phyloP scores from a whole-genome alignment of 306 rosid species.

The Quercus bicolor region DNA sequence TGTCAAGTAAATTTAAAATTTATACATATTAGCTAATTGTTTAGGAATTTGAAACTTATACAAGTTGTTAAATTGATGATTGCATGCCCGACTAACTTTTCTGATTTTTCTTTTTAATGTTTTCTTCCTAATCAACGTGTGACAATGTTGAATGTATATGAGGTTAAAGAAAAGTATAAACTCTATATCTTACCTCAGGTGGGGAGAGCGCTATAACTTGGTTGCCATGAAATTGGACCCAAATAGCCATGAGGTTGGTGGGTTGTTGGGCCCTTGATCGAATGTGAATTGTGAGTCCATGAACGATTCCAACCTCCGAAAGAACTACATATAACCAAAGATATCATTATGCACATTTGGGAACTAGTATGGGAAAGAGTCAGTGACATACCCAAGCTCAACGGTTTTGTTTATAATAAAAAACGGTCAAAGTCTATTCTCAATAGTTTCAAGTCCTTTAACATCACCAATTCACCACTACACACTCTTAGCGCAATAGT shows the following conservation, averaged over 20 bases:
- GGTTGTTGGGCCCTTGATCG: slow-evolving; percentile 7
- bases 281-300: slow-evolving; percentile 3
- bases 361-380: too few relatives aligned
- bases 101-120: neutral
- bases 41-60: neutral
- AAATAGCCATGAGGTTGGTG: slow-evolving; percentile 5
- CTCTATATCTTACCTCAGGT: slow-evolving; percentile 26
- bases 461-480: too few relatives aligned
- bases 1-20: too few relatives aligned
- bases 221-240: slow-evolving; percentile 29
- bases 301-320: neutral
- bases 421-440: too few relatives aligned
- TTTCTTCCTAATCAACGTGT: too few relatives aligned
- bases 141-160: too few relatives aligned
- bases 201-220: slow-evolving; percentile 32
- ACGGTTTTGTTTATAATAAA: too few relatives aligned
- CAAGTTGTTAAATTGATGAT: neutral
- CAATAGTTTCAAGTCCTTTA: too few relatives aligned
- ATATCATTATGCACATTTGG: neutral
- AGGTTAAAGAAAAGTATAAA: too few relatives aligned
- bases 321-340: neutral
- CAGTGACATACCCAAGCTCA: too few relatives aligned
- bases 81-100: too few relatives aligned
- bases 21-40: too few relatives aligned
- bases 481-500: fast-evolving